These are phyloP conservation scores for Pinus tabuliformis DNA, from an alignment of 75 land plant genomes.

Conservation along the genomic window DNA sequence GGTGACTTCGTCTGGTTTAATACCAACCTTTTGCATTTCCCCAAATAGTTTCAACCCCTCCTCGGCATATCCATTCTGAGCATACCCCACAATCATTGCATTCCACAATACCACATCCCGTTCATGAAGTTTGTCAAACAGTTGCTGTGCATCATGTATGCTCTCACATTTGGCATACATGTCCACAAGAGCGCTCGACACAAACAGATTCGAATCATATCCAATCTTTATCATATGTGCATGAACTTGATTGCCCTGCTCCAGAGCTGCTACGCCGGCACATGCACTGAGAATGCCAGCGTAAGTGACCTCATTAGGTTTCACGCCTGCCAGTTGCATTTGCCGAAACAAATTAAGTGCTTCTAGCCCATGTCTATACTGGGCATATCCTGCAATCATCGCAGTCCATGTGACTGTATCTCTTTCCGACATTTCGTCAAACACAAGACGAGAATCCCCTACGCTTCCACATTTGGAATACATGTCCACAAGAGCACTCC, in stretches of 20 bases:
- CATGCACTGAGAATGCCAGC: conserved; percentile 30
- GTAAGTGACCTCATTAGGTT: conserved; percentile 20
- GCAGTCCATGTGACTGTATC: conserved; percentile 44
- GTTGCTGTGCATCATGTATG: conserved; percentile 14
- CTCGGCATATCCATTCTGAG: conserved; percentile 21
- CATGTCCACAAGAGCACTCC: conserved; percentile 65
- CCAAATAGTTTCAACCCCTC: conserved; percentile 20
- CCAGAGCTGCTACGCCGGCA: conserved; percentile 5
- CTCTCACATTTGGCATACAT: conserved; percentile 23
- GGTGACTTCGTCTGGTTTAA: conserved; percentile 20
- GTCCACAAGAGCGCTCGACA: conserved; percentile 29
- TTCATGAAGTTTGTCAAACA: conserved; percentile 18
- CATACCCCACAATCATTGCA: conserved; percentile 38
- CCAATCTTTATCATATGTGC: conserved; percentile 20
- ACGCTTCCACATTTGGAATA: conserved; percentile 51
- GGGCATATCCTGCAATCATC: conserved; percentile 25
- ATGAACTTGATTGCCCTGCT: conserved; percentile 26
- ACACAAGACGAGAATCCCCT: conserved; percentile 26
- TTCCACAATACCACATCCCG: conserved; percentile 39
- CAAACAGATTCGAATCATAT: conserved; percentile 21
- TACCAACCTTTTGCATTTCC: conserved; percentile 14
- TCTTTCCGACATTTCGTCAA: conserved; percentile 15
- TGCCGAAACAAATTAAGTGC: background rate
- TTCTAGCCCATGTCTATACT: background rate
- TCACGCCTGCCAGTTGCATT: conserved; percentile 5